phyloP scores from a whole-genome alignment of 306 rosid genomes.

The Quercus variabilis region DNA sequence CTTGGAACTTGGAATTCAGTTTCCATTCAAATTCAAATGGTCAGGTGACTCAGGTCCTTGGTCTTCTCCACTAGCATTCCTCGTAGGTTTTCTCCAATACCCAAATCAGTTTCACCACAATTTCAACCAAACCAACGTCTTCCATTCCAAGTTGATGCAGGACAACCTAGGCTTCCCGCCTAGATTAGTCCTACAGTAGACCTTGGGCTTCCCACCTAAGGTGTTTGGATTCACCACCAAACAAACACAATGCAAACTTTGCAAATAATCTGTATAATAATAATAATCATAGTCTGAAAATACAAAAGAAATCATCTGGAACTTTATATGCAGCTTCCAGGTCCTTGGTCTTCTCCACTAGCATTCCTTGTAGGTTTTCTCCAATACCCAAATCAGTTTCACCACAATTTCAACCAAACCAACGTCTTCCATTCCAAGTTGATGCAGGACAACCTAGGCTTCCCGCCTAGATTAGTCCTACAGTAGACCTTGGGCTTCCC shows the following conservation, averaged over 20 bases:
- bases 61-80: constrained; percentile 44
- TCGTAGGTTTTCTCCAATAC: constrained; percentile 23
- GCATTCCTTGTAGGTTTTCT: constrained; percentile 31
- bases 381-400: constrained; percentile 24
- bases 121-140: constrained; percentile 10
- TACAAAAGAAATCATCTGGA: too few species aligned
- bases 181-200: too few species aligned
- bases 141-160: not conserved
- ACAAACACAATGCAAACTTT: too few species aligned
- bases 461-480: too few species aligned
- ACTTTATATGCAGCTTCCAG: not conserved
- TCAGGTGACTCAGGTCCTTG: constrained; percentile 26
- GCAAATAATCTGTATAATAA: too few species aligned
- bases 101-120: constrained; percentile 21
- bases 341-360: constrained; percentile 46
- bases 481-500: too few species aligned
- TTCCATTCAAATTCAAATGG: constrained; percentile 5
- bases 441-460: too few species aligned
- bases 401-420: constrained; percentile 8
- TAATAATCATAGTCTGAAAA: too few species aligned
- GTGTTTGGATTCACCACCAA: too few species aligned
- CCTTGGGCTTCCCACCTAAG: too few species aligned
- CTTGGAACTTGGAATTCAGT: too few species aligned
- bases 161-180: too few species aligned
- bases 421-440: constrained; percentile 10